Base-by-base conservation (phyloP, 1,139 yeast species). In the Taphrina communis region DNA sequence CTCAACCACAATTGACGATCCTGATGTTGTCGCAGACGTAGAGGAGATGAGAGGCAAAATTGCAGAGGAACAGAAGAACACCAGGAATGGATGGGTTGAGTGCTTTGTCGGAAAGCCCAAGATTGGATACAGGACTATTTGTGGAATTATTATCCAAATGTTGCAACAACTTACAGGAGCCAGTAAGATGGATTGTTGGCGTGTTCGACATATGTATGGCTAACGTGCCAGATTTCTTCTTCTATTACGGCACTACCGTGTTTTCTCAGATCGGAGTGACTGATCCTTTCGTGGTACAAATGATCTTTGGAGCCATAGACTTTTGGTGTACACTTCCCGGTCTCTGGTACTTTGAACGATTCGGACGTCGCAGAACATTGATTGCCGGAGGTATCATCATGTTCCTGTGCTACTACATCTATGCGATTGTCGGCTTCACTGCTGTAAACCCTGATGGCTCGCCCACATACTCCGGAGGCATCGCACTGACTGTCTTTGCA, bases 111-210 rank as follows among this genome's bases (percentile, higher is more conserved):
- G 71, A 21, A 66, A 66, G n/a, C 68, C 74, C 71, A 63, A 65
- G 41, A 79, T 76, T 71, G 65, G 75, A 62, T 76, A 76, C 69
- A 79, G 82, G 75, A 77, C 80, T 44, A 72, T 80, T 65, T 77
- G 81, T 19, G 83, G 82, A 75, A 75, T 80, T 55, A 77, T 78
- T 55, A 70, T 81, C 53, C 83, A 81, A 75, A 84, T 85, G 75
- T 83, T 86, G 80, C 88, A 86, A 78, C 89, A 86, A 78, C 82
- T 85, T 79, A 85, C 88, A 66, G 89, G 89, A 81, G 80, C 85
- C 70, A 86, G 56, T 51, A 36, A 39, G 42, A 44, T 35, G 31
- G 4, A 25, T 4, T 25, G 31, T 25, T 25, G 31, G 31, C 31
- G 31, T 25, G 4, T 2, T 25, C 31, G 4, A 25, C 31, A 25